Evolutionary conservation across 2,329 filamentous ascomycete species (phyloP), one percentile per base, ranked within the genome.

Genomic region (Penicillium sp.): DNA sequence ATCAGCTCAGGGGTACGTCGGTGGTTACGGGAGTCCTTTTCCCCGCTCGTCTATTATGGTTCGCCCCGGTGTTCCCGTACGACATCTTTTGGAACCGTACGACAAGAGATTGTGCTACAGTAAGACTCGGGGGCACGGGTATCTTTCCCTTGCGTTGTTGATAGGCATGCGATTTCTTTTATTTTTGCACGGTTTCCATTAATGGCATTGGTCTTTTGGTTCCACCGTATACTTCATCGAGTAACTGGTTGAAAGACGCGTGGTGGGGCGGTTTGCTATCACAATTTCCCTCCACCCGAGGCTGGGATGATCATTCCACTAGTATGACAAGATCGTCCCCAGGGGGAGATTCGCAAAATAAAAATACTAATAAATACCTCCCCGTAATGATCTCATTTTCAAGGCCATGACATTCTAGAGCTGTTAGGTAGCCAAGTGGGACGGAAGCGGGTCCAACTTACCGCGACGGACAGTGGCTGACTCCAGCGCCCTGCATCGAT

Each of bases 1-100:
- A 72, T 72, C 67, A 63, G 68, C 66, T 66, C 69, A 72, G 68
- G 68, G 68, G 64, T 67, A 57, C 11, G n/a, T 45, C 14, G 43
- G 50, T 52, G 45, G 52, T 27, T 27, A 47, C 42, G 37, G 26
- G 57, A 58, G 54, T 55, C 50, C 31, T 45, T 42, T 24, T 37
- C 46, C 50, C 49, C 35, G 31, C 55, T 60, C 49, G 58, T 64
- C 64, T 19, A 31, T 21, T 26, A 64, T 54, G 45, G 55, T 57
- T 57, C 51, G 50, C 14, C 21, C n/a, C 21, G 21, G 16, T 27
- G 42, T 44, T 42, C 31, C 39, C 50, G 50, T 45, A 29, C 42
- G 29, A 52, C 39, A 5, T 24, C 37, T 33, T 46, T 42, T 53
- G 43, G 43, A 53, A 47, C 42, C 37, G 43, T 54, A 54, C 51